Base-by-base conservation (phyloP, 225 moss, liverwort and hornwort species). In the Sphagnum contortum region DNA sequence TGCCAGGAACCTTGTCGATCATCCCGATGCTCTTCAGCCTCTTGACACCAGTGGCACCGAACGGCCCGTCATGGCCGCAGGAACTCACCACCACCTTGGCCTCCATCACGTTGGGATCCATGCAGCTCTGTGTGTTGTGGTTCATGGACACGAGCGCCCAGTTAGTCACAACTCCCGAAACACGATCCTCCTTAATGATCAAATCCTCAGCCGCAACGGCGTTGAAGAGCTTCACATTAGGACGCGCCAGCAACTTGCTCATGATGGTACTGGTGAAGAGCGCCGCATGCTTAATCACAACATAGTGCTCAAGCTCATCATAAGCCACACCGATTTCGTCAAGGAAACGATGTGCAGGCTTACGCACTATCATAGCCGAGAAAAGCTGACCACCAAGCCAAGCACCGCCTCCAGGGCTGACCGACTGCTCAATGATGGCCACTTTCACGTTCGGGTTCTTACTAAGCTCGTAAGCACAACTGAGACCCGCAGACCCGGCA, bases 51-150 rank as follows among this genome's bases (percentile, higher is more conserved):
- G 96, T 96, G 2, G 96, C 96, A 12, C 96, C 96, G 70, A 96
- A 96, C 1, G 96, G 92, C 0, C 92, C 92, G 65, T 96, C 92
- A 10, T 96, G 96, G 45, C 96, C 96, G 63, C 96, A 92, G 12
- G 92, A 92, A 60, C 90, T 90, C 65, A 96, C 90, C 65, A 92
- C 90, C 57, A 96, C 90, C 80, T 96, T 96, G 1, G 90, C 80
- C 75, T 96, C 92, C 96, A 96, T 90, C 2, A 96, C 96, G 56
- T 92, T 96, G 9, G 95, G 95, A 64, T 95, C 95, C 92, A 95
- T 95, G 86, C 92, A 95, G 59, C 86, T 86, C 76, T 94, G 91
- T 8, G 91, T 86, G 75, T 94, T 48, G 66, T 94, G 91, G 73
- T 91, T 91, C 69, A 87, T 86, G 9, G 96, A 88, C 2, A 96